Conservation (phyloP, 2,329 filamentous ascomycete genomes). For the Ascochyta lentis region DNA sequence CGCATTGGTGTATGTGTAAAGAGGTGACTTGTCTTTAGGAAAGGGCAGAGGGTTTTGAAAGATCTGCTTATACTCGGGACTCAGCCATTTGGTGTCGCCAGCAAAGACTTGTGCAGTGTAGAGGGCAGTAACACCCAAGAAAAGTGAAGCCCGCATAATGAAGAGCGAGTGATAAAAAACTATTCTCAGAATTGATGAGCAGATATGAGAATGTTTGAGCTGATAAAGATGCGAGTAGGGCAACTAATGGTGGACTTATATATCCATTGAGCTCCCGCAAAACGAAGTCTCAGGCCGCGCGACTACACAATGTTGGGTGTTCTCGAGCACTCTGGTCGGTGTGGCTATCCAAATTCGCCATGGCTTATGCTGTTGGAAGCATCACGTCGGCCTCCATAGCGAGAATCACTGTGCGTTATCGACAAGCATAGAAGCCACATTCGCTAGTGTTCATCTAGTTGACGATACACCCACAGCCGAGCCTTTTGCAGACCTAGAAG, state of each 20-base stretch:
- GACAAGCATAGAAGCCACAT: conserved; percentile 14
- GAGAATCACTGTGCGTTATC: background rate
- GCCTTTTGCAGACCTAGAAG: conserved; percentile 2
- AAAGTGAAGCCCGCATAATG: conserved; percentile 24
- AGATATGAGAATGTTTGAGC: conserved; percentile 19
- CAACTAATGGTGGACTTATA: conserved; percentile 15
- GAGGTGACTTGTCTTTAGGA: conserved; percentile 50
- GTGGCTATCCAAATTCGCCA: conserved; percentile 4
- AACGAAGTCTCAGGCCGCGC: background rate
- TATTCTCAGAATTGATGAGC: conserved; percentile 6
- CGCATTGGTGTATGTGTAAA: conserved; percentile 32
- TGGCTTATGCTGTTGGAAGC: conserved; percentile 6
- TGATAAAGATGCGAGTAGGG: background rate
- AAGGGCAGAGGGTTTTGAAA: conserved; percentile 54
- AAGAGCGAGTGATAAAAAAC: conserved; percentile 1
- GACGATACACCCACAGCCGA: background rate
- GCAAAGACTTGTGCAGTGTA: conserved; percentile 25
- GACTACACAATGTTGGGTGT: background rate
- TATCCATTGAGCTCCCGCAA: background rate
- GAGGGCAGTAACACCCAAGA: conserved; percentile 22
- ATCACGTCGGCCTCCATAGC: conserved; percentile 1
- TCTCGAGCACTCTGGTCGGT: conserved; percentile 13
- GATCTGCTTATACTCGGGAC: conserved; percentile 48
- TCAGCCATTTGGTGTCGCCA: conserved; percentile 35
- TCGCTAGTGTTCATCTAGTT: conserved; percentile 13